A percentile compares a stretch with the other conserved stretches of the same genome.
phyloP scores from a whole-genome alignment of 768 basidiomycete genomes.

The Mycena rosella region DNA sequence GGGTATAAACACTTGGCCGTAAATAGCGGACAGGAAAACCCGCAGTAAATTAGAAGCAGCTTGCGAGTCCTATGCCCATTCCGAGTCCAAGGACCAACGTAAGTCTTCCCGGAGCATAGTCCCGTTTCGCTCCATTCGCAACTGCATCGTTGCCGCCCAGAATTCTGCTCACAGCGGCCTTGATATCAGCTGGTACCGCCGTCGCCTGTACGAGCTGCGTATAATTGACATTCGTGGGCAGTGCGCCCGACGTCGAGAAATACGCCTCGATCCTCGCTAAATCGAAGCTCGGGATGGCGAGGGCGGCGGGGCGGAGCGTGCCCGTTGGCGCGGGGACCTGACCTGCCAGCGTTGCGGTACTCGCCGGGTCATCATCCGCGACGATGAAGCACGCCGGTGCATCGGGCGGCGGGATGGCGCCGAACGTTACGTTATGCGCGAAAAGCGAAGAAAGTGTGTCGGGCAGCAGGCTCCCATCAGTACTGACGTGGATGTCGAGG shows the following conservation, averaged over 20 bases:
- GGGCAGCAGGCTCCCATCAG: not conserved
- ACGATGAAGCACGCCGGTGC: constrained; percentile 21
- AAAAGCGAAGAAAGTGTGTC: not conserved
- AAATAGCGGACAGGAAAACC: too few relatives aligned
- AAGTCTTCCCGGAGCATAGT: too few relatives aligned
- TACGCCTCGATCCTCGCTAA: constrained; percentile 22
- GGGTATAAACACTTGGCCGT: too few relatives aligned
- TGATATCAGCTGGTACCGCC: not conserved
- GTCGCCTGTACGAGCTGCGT: constrained; percentile 26
- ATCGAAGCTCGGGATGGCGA: constrained; percentile 19
- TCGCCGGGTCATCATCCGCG: not conserved
- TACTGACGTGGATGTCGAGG: constrained; percentile 5
- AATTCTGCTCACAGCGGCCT: constrained; percentile 7
- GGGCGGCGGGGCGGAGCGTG: constrained; percentile 8
- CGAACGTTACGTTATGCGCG: constrained; percentile 1
- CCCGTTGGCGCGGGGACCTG: constrained; percentile 19
- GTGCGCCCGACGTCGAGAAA: not conserved
- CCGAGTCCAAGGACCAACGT: too few relatives aligned
- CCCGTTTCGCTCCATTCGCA: too few relatives aligned
- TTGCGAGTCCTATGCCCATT: too few relatives aligned
- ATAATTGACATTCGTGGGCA: constrained; percentile 28
- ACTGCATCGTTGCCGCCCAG: too few relatives aligned
- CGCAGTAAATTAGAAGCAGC: too few relatives aligned
- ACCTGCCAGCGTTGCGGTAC: not conserved
- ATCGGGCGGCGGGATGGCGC: not conserved